A percentile compares a stretch with the other conserved stretches of the same genome.
Evolutionary conservation across 2,329 filamentous ascomycete species (phyloP).

Genomic region (Neocucurbitaria cava): DNA sequence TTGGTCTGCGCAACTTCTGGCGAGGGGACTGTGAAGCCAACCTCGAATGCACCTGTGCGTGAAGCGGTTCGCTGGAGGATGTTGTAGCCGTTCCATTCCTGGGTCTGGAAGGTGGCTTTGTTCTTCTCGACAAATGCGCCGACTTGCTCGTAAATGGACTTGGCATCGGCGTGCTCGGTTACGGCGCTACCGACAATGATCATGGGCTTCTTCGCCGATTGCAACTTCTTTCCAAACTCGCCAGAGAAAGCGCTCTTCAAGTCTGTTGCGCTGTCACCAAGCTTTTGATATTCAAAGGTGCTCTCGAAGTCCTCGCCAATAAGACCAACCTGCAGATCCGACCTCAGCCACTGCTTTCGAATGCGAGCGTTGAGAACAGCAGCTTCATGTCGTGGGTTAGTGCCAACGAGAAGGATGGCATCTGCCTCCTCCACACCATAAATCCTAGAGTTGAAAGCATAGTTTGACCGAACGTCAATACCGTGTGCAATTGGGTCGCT

Average conservation of each 20-base stretch:
- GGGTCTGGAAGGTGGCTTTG: slow-evolving; percentile 82
- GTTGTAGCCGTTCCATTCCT: slow-evolving; percentile 98
- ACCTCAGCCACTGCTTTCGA: slow-evolving; percentile 96
- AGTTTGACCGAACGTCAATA: slow-evolving; percentile 91
- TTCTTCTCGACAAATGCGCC: slow-evolving; percentile 94
- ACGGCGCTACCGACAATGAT: slow-evolving; percentile 94
- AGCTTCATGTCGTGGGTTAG: slow-evolving; percentile 94
- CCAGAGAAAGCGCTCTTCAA: slow-evolving; percentile 87
- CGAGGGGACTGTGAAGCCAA: slow-evolving; percentile 91
- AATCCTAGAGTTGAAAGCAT: slow-evolving; percentile 95
- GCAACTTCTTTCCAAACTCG: slow-evolving; percentile 90
- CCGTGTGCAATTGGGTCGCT: slow-evolving; percentile 87
- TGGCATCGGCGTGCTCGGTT: slow-evolving; percentile 88
- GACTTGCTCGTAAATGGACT: slow-evolving; percentile 90
- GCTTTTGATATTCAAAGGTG: slow-evolving; percentile 93
- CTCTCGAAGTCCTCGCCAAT: slow-evolving; percentile 91
- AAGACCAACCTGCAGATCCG: slow-evolving; percentile 89
- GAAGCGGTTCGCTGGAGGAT: slow-evolving; percentile 93
- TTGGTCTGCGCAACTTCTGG: slow-evolving; percentile 80
- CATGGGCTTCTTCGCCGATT: slow-evolving; percentile 89
- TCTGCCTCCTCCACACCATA: slow-evolving; percentile 94
- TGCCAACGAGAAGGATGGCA: slow-evolving; percentile 88
- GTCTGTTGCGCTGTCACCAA: slow-evolving; percentile 78
- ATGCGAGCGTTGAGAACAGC: slow-evolving; percentile 96
- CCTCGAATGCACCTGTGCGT: slow-evolving; percentile 89